Percentiles rank a stretch among this genome's conserved stretches.
These are phyloP conservation scores for Globisporangium takayamanum DNA, from an alignment of 352 stramenopile species.

Conservation along the genomic window DNA sequence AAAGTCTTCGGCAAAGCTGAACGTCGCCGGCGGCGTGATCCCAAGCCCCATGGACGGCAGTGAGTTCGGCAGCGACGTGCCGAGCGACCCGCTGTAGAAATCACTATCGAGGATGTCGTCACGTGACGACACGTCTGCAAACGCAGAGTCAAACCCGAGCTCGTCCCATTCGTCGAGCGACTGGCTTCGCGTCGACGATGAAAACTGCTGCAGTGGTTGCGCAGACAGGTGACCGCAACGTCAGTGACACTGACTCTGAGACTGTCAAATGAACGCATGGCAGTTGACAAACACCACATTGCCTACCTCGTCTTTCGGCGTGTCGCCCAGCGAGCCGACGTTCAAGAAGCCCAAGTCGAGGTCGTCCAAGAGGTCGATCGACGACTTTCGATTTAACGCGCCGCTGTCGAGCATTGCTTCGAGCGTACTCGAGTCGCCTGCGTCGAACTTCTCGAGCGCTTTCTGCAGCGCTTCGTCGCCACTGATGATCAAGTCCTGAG, in stretches of 20 bases:
- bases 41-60: slow-evolving; percentile 82
- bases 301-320: slow-evolving; percentile 70
- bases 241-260: background rate
- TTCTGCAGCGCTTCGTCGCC: slow-evolving; percentile 86
- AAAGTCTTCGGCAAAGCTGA: slow-evolving; percentile 85
- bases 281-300: slow-evolving; percentile 3
- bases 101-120: slow-evolving; percentile 72
- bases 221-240: background rate
- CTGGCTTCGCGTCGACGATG: slow-evolving; percentile 52
- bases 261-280: background rate
- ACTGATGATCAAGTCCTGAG: slow-evolving; percentile 87
- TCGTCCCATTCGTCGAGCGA: slow-evolving; percentile 85
- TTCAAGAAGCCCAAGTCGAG: slow-evolving; percentile 86
- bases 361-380: slow-evolving; percentile 81
- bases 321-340: slow-evolving; percentile 76
- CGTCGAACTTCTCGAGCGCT: slow-evolving; percentile 86
- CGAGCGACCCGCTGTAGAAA: slow-evolving; percentile 78
- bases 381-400: slow-evolving; percentile 77
- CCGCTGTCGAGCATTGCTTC: slow-evolving; percentile 82
- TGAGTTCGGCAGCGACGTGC: slow-evolving; percentile 79
- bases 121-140: slow-evolving; percentile 62
- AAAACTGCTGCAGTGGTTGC: slow-evolving; percentile 27
- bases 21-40: slow-evolving; percentile 75
- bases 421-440: slow-evolving; percentile 76
- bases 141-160: slow-evolving; percentile 78